Evolutionary conservation across 306 rosid species (phyloP).

Genomic region (Prunus davidiana): DNA sequence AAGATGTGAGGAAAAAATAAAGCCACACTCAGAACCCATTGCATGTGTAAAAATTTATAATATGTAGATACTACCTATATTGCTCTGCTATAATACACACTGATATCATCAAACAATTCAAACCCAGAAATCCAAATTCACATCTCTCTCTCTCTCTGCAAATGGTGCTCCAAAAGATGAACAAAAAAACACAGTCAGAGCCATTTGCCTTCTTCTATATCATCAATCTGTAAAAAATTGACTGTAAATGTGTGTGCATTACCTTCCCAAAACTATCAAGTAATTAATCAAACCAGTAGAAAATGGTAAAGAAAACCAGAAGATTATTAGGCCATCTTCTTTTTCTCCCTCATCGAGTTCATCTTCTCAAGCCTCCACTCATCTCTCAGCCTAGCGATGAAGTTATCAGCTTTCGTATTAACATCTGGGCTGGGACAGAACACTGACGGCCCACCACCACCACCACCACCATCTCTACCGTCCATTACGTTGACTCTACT

Average conservation of each 20-base stretch:
- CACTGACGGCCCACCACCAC: conserved; percentile 16
- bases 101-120: conserved; percentile 3
- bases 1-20: conserved; percentile 1
- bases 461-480: conserved; percentile 28
- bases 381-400: conserved; percentile 48
- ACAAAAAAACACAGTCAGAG: conserved; percentile 24
- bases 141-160: not conserved
- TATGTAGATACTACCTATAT: not conserved
- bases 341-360: conserved; percentile 37
- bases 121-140: conserved; percentile 13
- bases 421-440: conserved; percentile 91
- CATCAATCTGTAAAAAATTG: not conserved
- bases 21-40: conserved; percentile 4
- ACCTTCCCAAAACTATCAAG: not conserved
- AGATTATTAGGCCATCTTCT: conserved; percentile 8
- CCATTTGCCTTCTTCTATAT: conserved; percentile 2
- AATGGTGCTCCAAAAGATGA: conserved; percentile 3
- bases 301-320: not conserved
- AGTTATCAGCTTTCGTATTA: conserved; percentile 47
- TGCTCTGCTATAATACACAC: not conserved
- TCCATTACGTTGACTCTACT: conserved; percentile 3
- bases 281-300: not conserved
- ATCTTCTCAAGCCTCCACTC: conserved; percentile 51
- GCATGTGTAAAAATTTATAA: not conserved
- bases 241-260: not conserved